Conservation (phyloP, 352 stramenopile genomes). For the Phytophthora macrochlamydospora region DNA sequence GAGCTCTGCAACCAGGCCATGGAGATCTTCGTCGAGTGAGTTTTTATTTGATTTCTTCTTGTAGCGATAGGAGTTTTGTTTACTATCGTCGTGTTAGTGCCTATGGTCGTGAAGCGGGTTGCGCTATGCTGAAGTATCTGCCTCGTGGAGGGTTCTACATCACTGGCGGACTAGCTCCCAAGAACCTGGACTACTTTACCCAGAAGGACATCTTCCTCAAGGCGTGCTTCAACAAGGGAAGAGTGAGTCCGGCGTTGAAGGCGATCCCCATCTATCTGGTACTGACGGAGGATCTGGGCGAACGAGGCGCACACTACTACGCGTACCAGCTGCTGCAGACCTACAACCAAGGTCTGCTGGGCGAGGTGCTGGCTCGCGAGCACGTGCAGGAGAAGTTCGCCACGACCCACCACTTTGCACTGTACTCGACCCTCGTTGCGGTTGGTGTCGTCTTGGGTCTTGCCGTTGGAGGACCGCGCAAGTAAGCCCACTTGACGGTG, state of each 20-base stretch:
- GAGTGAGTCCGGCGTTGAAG: constrained; percentile 75
- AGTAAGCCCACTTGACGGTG: too few species aligned
- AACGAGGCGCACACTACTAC: constrained; percentile 89
- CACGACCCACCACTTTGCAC: too few species aligned
- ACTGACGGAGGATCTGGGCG: constrained; percentile 87
- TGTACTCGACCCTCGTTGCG: too few species aligned
- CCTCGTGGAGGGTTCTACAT: constrained; percentile 96
- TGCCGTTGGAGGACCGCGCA: too few species aligned
- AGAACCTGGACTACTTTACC: constrained; percentile 95
- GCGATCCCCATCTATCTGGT: constrained; percentile 88
- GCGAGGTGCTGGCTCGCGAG: too few species aligned
- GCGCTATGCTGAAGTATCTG: constrained; percentile 94
- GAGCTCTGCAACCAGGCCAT: constrained; percentile 88
- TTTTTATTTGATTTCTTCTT: too few species aligned
- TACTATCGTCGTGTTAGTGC: constrained; percentile 31
- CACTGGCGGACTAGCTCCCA: constrained; percentile 94
- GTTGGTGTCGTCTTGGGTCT: too few species aligned
- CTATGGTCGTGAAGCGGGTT: constrained; percentile 95
- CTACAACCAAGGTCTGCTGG: too few species aligned
- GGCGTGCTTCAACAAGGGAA: constrained; percentile 85
- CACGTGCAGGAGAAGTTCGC: too few species aligned
- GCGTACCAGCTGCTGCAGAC: constrained; percentile 70
- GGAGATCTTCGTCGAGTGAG: constrained; percentile 89
- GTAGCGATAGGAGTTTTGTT: too few species aligned
- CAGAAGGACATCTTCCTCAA: constrained; percentile 77